Conservation (phyloP, 83 land plant species). For the Diphasiastrum complanatum region DNA sequence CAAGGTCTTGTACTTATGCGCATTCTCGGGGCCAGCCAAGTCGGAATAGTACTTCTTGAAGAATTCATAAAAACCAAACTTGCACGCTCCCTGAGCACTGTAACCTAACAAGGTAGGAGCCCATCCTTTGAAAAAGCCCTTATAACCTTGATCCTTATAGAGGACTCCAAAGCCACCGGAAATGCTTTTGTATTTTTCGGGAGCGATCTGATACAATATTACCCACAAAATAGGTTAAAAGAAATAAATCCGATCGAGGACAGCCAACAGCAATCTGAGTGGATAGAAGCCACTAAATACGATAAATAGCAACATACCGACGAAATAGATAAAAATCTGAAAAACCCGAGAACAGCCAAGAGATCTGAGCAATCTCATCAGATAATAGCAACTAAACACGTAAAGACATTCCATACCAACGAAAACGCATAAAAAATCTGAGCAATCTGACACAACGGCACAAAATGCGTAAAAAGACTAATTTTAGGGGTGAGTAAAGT, state of each 20-base stretch:
- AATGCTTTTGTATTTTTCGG: conserved; percentile 23
- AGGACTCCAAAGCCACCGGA: conserved; percentile 14
- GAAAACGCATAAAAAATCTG: no score
- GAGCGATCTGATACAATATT: conserved; percentile 18
- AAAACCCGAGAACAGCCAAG: no score
- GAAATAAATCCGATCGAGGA: neutral
- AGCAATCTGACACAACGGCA: no score
- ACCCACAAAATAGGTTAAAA: neutral
- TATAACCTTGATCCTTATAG: conserved; percentile 15
- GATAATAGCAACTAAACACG: no score
- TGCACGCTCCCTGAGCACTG: conserved; percentile 30
- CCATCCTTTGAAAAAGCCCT: conserved; percentile 29
- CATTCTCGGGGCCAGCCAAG: conserved; percentile 20
- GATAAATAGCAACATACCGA: no score
- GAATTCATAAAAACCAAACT: conserved; percentile 32
- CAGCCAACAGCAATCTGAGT: neutral
- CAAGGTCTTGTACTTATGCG: conserved; percentile 21
- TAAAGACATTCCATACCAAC: no score
- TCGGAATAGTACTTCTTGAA: conserved; percentile 26
- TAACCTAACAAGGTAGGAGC: conserved; percentile 26
- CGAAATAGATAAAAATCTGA: no score
- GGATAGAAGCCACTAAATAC: no score
- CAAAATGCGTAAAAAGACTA: no score
- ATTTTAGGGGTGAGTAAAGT: no score
- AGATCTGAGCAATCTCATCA: no score